phyloP scores from a whole-genome alignment of 2,329 filamentous ascomycete species.

The Colletotrichum gloeosporioides region DNA sequence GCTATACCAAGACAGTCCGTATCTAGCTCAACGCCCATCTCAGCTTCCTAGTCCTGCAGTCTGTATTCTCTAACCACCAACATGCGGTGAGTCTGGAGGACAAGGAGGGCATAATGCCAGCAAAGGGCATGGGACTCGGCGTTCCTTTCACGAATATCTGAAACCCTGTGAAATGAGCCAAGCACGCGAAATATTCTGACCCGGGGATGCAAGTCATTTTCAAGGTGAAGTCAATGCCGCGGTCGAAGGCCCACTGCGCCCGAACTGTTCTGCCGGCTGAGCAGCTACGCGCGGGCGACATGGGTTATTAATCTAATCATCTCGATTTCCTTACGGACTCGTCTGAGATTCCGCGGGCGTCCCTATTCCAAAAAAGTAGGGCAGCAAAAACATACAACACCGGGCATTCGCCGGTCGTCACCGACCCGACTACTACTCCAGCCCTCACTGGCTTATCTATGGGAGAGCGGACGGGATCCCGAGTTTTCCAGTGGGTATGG shows the following conservation, averaged over 20 bases:
- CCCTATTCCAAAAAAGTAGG: background rate
- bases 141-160: background rate
- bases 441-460: too few species aligned
- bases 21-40: background rate
- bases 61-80: background rate
- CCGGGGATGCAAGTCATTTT: background rate
- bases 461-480: too few species aligned
- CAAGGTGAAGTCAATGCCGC: background rate
- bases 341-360: too few species aligned
- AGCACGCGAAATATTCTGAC: background rate
- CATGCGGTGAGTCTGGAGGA: background rate
- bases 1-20: background rate
- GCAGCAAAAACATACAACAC: background rate
- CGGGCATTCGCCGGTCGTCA: background rate
- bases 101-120: background rate
- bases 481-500: background rate
- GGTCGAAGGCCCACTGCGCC: background rate
- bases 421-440: too few species aligned
- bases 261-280: background rate
- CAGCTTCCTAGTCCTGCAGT: background rate
- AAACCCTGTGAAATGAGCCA: background rate
- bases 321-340: too few species aligned
- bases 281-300: background rate
- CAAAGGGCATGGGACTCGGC: background rate
- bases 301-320: too few species aligned